phyloP scores from a whole-genome alignment of 176 grass and related monocot species.

The Calamus simplicifolius region DNA sequence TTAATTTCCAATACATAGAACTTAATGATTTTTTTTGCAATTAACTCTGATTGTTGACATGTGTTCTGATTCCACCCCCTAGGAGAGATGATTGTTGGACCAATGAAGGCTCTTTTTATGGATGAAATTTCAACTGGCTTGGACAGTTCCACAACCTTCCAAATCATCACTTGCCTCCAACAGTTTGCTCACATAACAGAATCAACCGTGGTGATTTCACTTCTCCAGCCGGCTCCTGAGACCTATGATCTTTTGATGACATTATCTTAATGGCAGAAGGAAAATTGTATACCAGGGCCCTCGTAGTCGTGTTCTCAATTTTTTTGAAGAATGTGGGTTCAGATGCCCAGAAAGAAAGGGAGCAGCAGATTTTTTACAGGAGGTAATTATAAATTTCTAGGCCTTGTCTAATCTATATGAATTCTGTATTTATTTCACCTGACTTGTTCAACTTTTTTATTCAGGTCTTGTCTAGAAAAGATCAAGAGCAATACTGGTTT shows the following conservation, averaged over 20 bases:
- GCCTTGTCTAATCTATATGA: not conserved
- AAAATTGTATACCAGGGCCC: slow-evolving; percentile 75
- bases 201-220: slow-evolving; percentile 71
- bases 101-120: slow-evolving; percentile 80
- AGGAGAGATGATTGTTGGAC: slow-evolving; percentile 97
- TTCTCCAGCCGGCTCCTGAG: slow-evolving; percentile 86
- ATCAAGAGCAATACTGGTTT: slow-evolving; percentile 73
- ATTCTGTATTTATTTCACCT: not conserved
- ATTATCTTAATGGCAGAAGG: slow-evolving; percentile 88
- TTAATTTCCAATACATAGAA: no score
- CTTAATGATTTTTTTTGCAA: not conserved
- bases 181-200: slow-evolving; percentile 73
- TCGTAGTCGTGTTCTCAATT: slow-evolving; percentile 64
- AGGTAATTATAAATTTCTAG: slow-evolving; percentile 24
- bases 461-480: slow-evolving; percentile 65
- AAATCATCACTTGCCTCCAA: slow-evolving; percentile 88
- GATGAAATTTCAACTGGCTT: slow-evolving; percentile 97
- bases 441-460: not conserved
- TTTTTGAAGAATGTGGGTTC: slow-evolving; percentile 78
- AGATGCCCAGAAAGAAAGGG: slow-evolving; percentile 91
- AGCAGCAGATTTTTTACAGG: slow-evolving; percentile 88
- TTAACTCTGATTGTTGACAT: not conserved
- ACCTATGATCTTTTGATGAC: slow-evolving; percentile 78
- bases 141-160: slow-evolving; percentile 93
- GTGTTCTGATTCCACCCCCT: not conserved